Base-by-base conservation (phyloP, 1,284 basidiomycete genomes). In the Ganoderma lucidum region DNA sequence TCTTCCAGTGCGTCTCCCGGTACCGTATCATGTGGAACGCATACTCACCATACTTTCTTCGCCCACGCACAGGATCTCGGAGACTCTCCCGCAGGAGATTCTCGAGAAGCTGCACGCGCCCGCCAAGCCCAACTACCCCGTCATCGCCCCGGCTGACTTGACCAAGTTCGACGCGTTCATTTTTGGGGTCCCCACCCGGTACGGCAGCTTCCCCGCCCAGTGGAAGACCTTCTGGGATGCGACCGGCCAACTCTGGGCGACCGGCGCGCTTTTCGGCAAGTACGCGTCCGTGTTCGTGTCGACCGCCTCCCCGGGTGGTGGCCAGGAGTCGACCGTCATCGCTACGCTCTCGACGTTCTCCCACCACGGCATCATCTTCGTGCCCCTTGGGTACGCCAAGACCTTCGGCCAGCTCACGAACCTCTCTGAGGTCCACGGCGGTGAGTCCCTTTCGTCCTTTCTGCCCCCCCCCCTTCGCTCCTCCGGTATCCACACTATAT, bases 171-270 rank as follows among this genome's bases (percentile, higher is more conserved):
- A 94, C 74, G 91, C 85, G 9, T 90, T 88, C 85, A 74, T 92
- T 71, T 84, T 92, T 75, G 95, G 95, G 72, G 84, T 96, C 76
- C 94, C 94, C 67, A 96, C 95, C 53, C 90, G 93, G 71, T 93
- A 85, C 76, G 92, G 92, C 58, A 89, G 85, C 81, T 87, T 91
- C 82, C 89, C 91, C 65, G 87, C 81, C 6, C 91, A 93, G 76
- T 90, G 88, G 88, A 92, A 91, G 91, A 83, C 87, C 1, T 93
- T 94, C 86, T 93, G 89, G 90, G 96, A 98, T 78, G 80, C 86
- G 5, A 96, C 95, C 14, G 95, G 95, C 73, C 81, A 79, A 3
- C 85, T 94, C 56, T 98, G 96, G 96, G 86, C 83, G 15, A 72
- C 78, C 12, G 94, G 93, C 65, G 87, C 84, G 0, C 88, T 97